phyloP scores from a whole-genome alignment of 2,329 filamentous ascomycete genomes.

The Coniochaeta hoffmannii region DNA sequence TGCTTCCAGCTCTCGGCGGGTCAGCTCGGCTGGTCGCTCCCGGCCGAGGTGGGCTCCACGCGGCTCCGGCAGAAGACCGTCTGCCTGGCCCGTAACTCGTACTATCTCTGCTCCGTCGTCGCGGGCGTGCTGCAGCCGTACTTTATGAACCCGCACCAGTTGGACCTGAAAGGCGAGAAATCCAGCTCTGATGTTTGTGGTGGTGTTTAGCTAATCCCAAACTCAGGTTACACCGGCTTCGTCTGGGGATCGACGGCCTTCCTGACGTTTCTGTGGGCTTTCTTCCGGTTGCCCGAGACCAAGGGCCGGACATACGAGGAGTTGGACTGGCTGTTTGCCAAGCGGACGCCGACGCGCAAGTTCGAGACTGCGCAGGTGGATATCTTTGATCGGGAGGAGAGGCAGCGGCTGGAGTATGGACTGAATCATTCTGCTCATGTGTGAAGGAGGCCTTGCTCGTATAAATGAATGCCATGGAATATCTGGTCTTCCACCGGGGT shows the following conservation, averaged over 20 bases:
- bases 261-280: neutral
- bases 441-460: neutral
- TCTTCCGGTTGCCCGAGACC: neutral
- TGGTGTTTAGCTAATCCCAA: too few relatives aligned
- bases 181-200: too few relatives aligned
- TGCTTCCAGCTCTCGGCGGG: slow-evolving; percentile 28
- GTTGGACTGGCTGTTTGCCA: slow-evolving; percentile 1
- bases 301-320: neutral
- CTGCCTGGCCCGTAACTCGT: slow-evolving; percentile 20
- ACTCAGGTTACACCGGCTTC: slow-evolving; percentile 10
- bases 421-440: neutral
- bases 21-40: slow-evolving; percentile 26
- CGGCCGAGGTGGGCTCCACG: slow-evolving; percentile 25
- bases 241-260: neutral
- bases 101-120: slow-evolving; percentile 18
- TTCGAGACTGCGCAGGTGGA: neutral
- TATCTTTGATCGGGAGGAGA: neutral
- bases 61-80: slow-evolving; percentile 26
- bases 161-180: slow-evolving; percentile 21
- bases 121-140: slow-evolving; percentile 21
- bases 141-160: slow-evolving; percentile 28
- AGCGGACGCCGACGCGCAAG: neutral
- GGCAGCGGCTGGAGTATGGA: neutral
- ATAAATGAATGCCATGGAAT: too few relatives aligned
- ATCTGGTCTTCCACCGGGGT: too few relatives aligned